phyloP scores from a whole-genome alignment of 176 grass and related monocot genomes.

The Avena sativa region DNA sequence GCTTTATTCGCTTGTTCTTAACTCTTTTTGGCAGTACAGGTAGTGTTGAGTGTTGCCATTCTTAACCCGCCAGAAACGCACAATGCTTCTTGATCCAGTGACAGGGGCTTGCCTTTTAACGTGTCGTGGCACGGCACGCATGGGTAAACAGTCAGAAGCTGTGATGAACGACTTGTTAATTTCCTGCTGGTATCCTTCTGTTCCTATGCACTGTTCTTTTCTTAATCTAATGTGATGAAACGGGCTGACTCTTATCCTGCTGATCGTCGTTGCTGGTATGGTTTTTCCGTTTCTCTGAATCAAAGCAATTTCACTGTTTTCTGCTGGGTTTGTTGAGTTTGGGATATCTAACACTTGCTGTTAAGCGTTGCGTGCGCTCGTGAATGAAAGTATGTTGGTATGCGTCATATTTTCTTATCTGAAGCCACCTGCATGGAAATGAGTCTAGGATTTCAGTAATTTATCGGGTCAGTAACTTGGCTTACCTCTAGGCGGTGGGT shows the following conservation, averaged over 20 bases:
- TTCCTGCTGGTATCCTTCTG: not conserved
- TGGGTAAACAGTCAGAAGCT: not conserved
- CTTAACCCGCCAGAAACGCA: not conserved
- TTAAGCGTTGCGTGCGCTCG: not conserved
- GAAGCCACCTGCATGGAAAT: not conserved
- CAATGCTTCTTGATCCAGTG: slow-evolving; percentile 16
- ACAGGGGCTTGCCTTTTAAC: not conserved
- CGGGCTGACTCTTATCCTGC: not conserved
- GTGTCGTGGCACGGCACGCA: not conserved
- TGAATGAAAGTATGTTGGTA: too few species aligned
- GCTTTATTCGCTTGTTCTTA: not conserved
- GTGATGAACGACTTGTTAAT: not conserved
- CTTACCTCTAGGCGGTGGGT: not conserved
- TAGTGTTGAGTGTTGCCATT: slow-evolving; percentile 30
- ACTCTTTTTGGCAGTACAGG: not conserved
- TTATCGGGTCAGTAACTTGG: not conserved
- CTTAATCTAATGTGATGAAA: not conserved
- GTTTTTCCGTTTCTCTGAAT: not conserved
- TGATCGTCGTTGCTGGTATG: not conserved
- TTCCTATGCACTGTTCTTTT: not conserved
- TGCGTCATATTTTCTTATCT: not conserved
- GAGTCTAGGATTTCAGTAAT: not conserved
- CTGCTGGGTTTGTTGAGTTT: not conserved
- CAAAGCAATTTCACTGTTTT: not conserved
- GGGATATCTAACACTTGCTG: not conserved